Evolutionary conservation across 2,329 filamentous ascomycete genomes (phyloP), one percentile per base, ranked within the genome.

Genomic region (Ascochyta koolunga): DNA sequence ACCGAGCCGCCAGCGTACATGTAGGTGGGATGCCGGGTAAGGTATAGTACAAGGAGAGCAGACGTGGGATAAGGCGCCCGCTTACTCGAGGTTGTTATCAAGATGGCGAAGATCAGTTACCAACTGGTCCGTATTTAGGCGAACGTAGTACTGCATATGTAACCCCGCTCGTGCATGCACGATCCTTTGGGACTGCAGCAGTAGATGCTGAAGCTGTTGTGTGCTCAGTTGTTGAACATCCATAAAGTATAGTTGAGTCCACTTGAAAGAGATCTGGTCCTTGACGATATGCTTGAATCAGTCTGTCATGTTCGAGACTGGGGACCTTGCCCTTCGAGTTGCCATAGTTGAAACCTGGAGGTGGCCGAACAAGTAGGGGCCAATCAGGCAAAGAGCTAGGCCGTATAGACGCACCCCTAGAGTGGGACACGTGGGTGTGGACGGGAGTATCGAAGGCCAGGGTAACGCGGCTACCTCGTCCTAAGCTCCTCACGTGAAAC

Each of bases 101-200:
- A 45, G 41, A 42, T 13, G 33, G 21, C 16, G 18, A 27, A 31
- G 10, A 24, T 16, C 15, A 42, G 25, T 24, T 25, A 40, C 40
- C 22, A 15, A 57, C 45, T 57, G 36, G 40, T 39, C 21, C 13
- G 29, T 8, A 6, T n/a, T 31, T 40, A 48, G 48, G 38, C 43
- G 53, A 52, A 35, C 22, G 29, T 43, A 31, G 38, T 39, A 45
- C 31, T 46, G 50, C 54, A 54, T 40, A 47, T 54, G 45, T 46
- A 47, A 54, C 54, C 54, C 54, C 54, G 45, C 54, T 57, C 38
- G 32, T 42, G 31, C 51, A 41, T 45, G 45, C 41, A 50, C 19
- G 27, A 4, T 7, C 35, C 7, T 25, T 40, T 15, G 18, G 2
- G 5, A 44, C 13, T 15, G 36, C 36, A 13, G 24, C 9, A 31